Evolutionary conservation across 139 green algal species (phyloP).

Genomic region (Asterochloris sp.): DNA sequence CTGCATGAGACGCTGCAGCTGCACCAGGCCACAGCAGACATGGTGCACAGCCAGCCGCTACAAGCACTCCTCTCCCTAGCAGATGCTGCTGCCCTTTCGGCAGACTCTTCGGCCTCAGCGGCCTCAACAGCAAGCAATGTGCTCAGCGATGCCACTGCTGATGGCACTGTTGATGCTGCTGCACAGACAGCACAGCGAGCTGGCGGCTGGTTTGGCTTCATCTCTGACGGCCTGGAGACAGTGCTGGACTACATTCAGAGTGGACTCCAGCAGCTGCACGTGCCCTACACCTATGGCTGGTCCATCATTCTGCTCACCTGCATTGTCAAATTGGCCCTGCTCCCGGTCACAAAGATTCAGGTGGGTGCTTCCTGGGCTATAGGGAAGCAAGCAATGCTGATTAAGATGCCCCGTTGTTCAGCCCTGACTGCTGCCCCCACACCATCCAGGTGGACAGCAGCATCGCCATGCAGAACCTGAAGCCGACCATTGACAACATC

Average conservation of each 20-base stretch:
- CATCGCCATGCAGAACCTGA: conserved; percentile 77
- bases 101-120: background rate
- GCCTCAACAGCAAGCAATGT: conserved; percentile 1
- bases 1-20: no score
- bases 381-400: background rate
- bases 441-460: conserved; percentile 65
- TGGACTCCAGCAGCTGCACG: conserved; percentile 48
- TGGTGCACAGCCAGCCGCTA: no score
- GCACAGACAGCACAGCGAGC: conserved; percentile 17
- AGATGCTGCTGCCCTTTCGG: no score
- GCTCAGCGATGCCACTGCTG: background rate
- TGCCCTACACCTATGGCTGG: conserved; percentile 78
- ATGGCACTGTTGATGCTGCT: background rate
- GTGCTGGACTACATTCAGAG: conserved; percentile 36
- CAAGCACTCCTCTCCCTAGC: no score
- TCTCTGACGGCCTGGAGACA: conserved; percentile 47
- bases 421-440: background rate
- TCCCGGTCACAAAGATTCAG: conserved; percentile 75
- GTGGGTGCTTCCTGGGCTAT: conserved; percentile 17
- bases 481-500: conserved; percentile 87
- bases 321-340: conserved; percentile 60
- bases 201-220: conserved; percentile 52
- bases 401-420: background rate
- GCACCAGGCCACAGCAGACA: no score
- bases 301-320: conserved; percentile 78